Percentiles rank a stretch among this genome's conserved stretches.
Conservation (phyloP, 805 yeast species). For the Barnettozyma pratensis region DNA sequence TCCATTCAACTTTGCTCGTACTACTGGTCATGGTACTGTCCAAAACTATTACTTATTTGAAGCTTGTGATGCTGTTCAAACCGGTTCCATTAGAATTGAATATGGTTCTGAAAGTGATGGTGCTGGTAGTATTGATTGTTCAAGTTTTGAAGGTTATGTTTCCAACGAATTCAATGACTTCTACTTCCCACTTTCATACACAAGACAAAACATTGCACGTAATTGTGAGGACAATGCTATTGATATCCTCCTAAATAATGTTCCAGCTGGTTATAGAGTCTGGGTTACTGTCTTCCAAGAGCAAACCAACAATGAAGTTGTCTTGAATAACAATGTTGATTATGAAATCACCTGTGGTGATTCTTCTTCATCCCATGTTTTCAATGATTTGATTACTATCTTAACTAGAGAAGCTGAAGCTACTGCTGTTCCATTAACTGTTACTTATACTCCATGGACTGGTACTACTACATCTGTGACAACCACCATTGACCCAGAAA, state of each 20-base stretch:
- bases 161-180: constrained; percentile 31
- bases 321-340: constrained; percentile 8
- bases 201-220: constrained; percentile 10
- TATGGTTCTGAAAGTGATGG: constrained; percentile 13
- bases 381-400: constrained; percentile 4
- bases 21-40: constrained; percentile 28
- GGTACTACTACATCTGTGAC: constrained; percentile 17
- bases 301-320: constrained; percentile 3
- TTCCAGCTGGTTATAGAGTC: constrained; percentile 25
- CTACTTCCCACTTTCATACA: constrained; percentile 24
- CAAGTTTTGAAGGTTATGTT: constrained; percentile 13
- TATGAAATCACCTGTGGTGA: constrained; percentile 14
- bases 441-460: constrained; percentile 15
- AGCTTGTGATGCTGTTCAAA: constrained; percentile 24
- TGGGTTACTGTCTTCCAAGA: constrained; percentile 29
- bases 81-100: constrained; percentile 24
- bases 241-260: constrained; percentile 15
- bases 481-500: constrained; percentile 9
- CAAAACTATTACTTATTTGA: constrained; percentile 31
- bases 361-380: neutral
- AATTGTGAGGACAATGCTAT: constrained; percentile 24
- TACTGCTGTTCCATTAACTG: constrained; percentile 16
- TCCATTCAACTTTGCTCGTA: constrained; percentile 24
- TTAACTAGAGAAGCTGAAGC: constrained; percentile 18
- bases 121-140: constrained; percentile 21